These are phyloP conservation scores for Excoecaria cochinchinensis DNA, from an alignment of 345 rosid genomes.

Conservation along the genomic window DNA sequence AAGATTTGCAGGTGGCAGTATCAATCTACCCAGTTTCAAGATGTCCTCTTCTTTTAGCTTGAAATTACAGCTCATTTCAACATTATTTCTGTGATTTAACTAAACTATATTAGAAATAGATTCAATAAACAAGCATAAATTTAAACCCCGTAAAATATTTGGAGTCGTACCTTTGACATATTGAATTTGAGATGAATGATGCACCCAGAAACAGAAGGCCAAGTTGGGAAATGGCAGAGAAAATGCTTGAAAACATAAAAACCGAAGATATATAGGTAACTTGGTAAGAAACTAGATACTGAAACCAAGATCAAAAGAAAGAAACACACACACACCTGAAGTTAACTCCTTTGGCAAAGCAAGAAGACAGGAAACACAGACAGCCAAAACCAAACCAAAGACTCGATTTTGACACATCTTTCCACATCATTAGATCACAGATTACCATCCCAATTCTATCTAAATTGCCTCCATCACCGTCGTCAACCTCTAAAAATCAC, in stretches of 20 bases:
- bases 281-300: neutral
- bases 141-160: neutral
- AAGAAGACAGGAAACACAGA: slow-evolving; percentile 74
- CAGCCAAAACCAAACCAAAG: slow-evolving; percentile 92
- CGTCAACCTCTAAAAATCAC: slow-evolving; percentile 44
- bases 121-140: neutral
- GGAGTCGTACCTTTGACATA: slow-evolving; percentile 55
- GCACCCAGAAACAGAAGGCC: slow-evolving; percentile 74
- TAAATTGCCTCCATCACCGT: slow-evolving; percentile 49
- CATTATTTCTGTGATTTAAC: slow-evolving; percentile 42
- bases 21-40: slow-evolving; percentile 50
- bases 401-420: slow-evolving; percentile 74
- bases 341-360: slow-evolving; percentile 69
- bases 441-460: slow-evolving; percentile 52
- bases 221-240: slow-evolving; percentile 65
- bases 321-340: slow-evolving; percentile 52
- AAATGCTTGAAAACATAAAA: slow-evolving; percentile 52
- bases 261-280: slow-evolving; percentile 8
- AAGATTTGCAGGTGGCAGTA: slow-evolving; percentile 78
- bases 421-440: slow-evolving; percentile 75
- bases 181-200: slow-evolving; percentile 77
- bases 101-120: slow-evolving; percentile 1
- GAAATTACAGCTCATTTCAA: slow-evolving; percentile 40
- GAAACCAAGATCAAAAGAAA: slow-evolving; percentile 2
- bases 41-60: slow-evolving; percentile 74